Percentiles rank a stretch among this genome's conserved stretches.
These are phyloP conservation scores for Fraxinus pennsylvanica DNA, from an alignment of 257 asterid genomes.

Conservation along the genomic window DNA sequence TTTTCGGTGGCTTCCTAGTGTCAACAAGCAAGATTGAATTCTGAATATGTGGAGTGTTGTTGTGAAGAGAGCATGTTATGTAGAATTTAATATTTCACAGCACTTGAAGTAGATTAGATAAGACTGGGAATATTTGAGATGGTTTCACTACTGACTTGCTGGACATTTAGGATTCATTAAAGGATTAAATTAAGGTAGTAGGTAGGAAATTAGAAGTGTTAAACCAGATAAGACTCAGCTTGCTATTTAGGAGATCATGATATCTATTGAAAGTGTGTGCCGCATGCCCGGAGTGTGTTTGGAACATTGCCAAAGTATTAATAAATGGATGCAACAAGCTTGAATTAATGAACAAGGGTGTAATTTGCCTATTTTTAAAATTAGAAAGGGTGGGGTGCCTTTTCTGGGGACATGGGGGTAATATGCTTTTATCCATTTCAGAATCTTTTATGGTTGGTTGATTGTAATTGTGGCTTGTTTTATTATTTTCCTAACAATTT, in stretches of 20 bases:
- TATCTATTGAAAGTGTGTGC: not conserved
- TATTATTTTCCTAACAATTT: slow-evolving; percentile 19
- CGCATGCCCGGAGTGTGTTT: not conserved
- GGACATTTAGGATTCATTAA: not conserved
- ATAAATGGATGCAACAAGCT: not conserved
- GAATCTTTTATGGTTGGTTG: not conserved
- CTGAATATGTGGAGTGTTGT: not conserved
- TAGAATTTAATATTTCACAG: not conserved
- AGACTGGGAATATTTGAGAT: not conserved
- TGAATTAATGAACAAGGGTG: not conserved
- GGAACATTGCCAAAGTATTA: not conserved
- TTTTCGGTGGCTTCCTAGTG: slow-evolving; percentile 1
- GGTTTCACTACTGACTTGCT: not conserved
- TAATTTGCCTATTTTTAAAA: not conserved
- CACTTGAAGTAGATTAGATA: not conserved
- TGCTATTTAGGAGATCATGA: not conserved
- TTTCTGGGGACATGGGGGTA: not conserved
- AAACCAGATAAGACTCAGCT: not conserved
- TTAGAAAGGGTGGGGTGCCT: not conserved
- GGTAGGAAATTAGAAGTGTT: not conserved
- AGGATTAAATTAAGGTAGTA: not conserved
- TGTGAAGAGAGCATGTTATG: not conserved
- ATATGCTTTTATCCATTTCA: not conserved
- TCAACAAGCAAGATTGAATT: not conserved
- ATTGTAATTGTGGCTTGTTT: not conserved